phyloP scores from a whole-genome alignment of 2,329 filamentous ascomycete species.

The Epichloe baconii region DNA sequence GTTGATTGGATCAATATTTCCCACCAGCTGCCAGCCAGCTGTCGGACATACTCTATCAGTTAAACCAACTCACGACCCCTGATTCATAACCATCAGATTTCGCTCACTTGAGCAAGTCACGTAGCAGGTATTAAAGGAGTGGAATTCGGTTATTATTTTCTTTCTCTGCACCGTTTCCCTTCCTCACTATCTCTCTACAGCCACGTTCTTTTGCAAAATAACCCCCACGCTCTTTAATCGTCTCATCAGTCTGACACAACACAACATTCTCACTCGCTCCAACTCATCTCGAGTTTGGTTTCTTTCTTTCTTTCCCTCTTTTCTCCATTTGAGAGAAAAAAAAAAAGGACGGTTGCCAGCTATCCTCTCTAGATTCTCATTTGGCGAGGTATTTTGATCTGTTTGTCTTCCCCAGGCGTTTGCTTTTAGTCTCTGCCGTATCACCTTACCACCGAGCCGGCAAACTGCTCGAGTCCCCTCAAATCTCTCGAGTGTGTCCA shows the following conservation, averaged over 20 bases:
- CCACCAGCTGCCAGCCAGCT: constrained; percentile 4
- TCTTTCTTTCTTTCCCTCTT: not conserved
- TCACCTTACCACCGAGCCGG: constrained; percentile 1
- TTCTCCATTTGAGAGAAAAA: not conserved
- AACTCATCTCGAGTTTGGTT: not conserved
- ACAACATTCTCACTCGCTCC: not conserved
- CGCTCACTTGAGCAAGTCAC: constrained; percentile 1
- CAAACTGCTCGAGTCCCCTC: not conserved
- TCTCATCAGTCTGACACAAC: not conserved
- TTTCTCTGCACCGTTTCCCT: no score
- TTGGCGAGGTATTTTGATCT: not conserved
- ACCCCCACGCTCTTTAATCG: not conserved
- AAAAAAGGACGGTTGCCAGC: not conserved
- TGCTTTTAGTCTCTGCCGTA: not conserved
- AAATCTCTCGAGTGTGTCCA: not conserved
- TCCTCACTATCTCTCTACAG: no score
- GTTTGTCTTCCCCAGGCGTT: constrained; percentile 1
- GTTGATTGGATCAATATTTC: not conserved
- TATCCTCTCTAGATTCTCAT: not conserved
- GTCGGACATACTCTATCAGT: constrained; percentile 2
- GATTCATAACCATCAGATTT: constrained; percentile 3
- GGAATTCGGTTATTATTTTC: not conserved
- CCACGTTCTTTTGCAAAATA: not conserved
- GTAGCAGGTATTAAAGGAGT: not conserved
- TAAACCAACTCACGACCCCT: not conserved